Evolutionary conservation across 371 early-diverging fungal species (phyloP).

Genomic region (Mucor irregularis): DNA sequence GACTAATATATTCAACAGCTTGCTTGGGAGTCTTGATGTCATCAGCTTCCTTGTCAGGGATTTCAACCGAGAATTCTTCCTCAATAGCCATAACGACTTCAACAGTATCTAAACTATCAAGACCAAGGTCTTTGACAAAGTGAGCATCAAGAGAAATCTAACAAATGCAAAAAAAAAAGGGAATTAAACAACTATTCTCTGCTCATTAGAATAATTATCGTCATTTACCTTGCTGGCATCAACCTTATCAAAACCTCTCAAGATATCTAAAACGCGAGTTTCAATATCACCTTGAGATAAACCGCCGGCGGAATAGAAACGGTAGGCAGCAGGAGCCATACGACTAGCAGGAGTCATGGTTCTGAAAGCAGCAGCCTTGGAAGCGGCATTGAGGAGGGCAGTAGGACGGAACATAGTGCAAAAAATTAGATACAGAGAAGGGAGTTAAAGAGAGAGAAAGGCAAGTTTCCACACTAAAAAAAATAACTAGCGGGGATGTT

Average conservation of each 20-base stretch:
- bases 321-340: constrained; percentile 35
- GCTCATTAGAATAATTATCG: no score
- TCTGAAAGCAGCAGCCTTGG: constrained; percentile 43
- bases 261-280: constrained; percentile 81
- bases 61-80: constrained; percentile 97
- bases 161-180: not conserved
- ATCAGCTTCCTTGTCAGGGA: constrained; percentile 97
- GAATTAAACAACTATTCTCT: no score
- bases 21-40: constrained; percentile 86
- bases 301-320: constrained; percentile 66
- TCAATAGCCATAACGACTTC: constrained; percentile 99
- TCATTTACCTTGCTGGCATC: constrained; percentile 78
- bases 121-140: constrained; percentile 91
- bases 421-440: not conserved
- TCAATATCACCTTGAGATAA: constrained; percentile 67
- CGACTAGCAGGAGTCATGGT: constrained; percentile 25
- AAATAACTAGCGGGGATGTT: constrained; percentile 14
- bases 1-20: constrained; percentile 85
- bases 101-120: constrained; percentile 95
- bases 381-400: constrained; percentile 54
- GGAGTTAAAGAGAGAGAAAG: not conserved
- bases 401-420: constrained; percentile 45
- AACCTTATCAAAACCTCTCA: constrained; percentile 95
- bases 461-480: not conserved
- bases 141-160: constrained; percentile 85